Evolutionary conservation across 2,329 filamentous ascomycete genomes (phyloP).

Genomic region (Hymenoscyphus repandus): DNA sequence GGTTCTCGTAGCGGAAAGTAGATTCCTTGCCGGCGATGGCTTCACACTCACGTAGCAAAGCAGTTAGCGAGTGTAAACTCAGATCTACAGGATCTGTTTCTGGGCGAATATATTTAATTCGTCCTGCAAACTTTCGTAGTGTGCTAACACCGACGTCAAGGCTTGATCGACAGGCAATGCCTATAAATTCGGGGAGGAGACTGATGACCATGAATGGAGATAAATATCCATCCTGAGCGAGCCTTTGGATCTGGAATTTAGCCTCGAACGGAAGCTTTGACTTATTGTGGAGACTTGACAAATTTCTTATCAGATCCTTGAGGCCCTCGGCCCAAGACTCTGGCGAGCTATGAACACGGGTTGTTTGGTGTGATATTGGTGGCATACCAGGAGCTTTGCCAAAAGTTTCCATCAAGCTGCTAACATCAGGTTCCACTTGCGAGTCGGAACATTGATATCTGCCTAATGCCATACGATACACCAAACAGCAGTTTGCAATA

Average conservation of each 20-base stretch:
- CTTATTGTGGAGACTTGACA: not conserved
- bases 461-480: not conserved
- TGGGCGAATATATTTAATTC: not conserved
- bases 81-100: not conserved
- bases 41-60: slow-evolving; percentile 38
- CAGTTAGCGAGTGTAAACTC: slow-evolving; percentile 36
- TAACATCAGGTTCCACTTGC: not conserved
- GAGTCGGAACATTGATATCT: not conserved
- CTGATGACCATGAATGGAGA: slow-evolving; percentile 45
- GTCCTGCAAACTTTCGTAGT: not conserved
- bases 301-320: not conserved
- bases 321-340: not conserved
- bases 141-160: not conserved
- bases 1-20: slow-evolving; percentile 21
- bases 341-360: not conserved
- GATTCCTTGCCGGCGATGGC: slow-evolving; percentile 22
- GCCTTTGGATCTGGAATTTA: slow-evolving; percentile 6
- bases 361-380: not conserved
- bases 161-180: slow-evolving; percentile 23
- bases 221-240: slow-evolving; percentile 54
- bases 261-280: not conserved
- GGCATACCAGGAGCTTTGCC: not conserved
- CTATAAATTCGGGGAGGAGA: slow-evolving; percentile 39
- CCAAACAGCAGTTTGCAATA: slow-evolving; percentile 3
- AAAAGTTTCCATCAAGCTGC: not conserved